Evolutionary conservation across 2,329 filamentous ascomycete genomes (phyloP), one percentile per base, ranked within the genome.

Genomic region (Teratosphaeria viscida): DNA sequence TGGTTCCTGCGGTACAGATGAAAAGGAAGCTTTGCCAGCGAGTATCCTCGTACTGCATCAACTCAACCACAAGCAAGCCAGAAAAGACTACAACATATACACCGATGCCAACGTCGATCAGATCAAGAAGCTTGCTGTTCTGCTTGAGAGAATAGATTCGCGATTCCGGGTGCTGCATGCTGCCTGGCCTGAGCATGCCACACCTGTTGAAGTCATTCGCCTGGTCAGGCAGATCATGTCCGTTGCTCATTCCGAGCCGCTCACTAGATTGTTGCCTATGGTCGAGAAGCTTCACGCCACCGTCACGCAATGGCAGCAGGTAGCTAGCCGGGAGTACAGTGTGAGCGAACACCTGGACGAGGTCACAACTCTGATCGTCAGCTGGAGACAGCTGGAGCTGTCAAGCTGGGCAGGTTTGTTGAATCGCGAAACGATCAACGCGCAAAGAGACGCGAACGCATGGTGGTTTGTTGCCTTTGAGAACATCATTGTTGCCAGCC

Each of bases 401-500:
- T 88, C 89, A 0, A 96, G 92, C 0, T 99, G 94, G 94, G 86
- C 89, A 39, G 88, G 87, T 52, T 75, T 99, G 2, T 87, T 99
- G 61, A 90, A 96, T 65, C 85, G 89, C 72, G 94, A 99, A 73
- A 81, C 85, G 43, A 80, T 83, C 57, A 90, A 88, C 67, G 91
- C 86, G 66, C 79, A 86, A 26, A 82, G 89, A 55, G 87, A 90
- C 68, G 91, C 92, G 2, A 86, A 85, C 67, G 87, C 88, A 16
- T 99, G 94, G 94, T 99, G 92, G 87, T 99, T 96, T 67, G 82
- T 97, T 61, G 91, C 92, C 0, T 99, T 96, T 68, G 90, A 97
- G 73, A 90, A 87, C 4, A 84, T 95, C 52, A 82, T 99, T 65
- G 87, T 85, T 2, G 87, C 67, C 7, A 60, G 56, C 19, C 59